Percentiles rank a stretch among this genome's conserved stretches.
These are phyloP conservation scores for Leccinum barrowsii DNA, from an alignment of 768 basidiomycete species.

Conservation along the genomic window DNA sequence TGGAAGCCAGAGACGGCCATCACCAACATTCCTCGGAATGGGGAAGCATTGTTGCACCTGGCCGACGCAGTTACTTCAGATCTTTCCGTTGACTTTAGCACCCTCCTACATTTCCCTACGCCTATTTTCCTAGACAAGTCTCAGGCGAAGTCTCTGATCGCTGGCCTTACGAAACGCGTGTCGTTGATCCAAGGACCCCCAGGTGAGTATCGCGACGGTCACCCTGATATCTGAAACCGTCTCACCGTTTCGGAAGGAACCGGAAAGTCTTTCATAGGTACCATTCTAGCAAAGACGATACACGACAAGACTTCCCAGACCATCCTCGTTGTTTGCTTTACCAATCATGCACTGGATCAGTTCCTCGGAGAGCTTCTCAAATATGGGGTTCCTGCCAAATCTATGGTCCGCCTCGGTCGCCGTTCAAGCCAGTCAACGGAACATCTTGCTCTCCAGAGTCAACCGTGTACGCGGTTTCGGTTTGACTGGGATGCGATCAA, in stretches of 20 bases:
- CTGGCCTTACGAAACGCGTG: slow-evolving; percentile 50
- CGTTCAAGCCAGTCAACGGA: slow-evolving; percentile 48
- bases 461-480: not conserved
- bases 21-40: not conserved
- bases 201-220: slow-evolving; percentile 36
- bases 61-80: slow-evolving; percentile 27
- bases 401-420: slow-evolving; percentile 56
- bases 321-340: slow-evolving; percentile 68
- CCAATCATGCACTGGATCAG: slow-evolving; percentile 71
- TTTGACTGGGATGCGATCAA: slow-evolving; percentile 11
- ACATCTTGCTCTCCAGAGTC: slow-evolving; percentile 38
- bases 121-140: slow-evolving; percentile 47
- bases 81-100: slow-evolving; percentile 37
- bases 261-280: slow-evolving; percentile 70
- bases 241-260: slow-evolving; percentile 45
- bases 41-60: slow-evolving; percentile 7
- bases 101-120: slow-evolving; percentile 32
- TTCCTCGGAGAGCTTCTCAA: slow-evolving; percentile 59
- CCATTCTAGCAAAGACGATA: slow-evolving; percentile 55
- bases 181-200: slow-evolving; percentile 71
- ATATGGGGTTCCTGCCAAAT: slow-evolving; percentile 46
- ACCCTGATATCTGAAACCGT: not conserved
- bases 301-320: slow-evolving; percentile 42
- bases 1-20: slow-evolving; percentile 38
- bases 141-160: slow-evolving; percentile 44